Conservation (phyloP, 2,329 filamentous ascomycete species). For the Talaromyces sp. region DNA sequence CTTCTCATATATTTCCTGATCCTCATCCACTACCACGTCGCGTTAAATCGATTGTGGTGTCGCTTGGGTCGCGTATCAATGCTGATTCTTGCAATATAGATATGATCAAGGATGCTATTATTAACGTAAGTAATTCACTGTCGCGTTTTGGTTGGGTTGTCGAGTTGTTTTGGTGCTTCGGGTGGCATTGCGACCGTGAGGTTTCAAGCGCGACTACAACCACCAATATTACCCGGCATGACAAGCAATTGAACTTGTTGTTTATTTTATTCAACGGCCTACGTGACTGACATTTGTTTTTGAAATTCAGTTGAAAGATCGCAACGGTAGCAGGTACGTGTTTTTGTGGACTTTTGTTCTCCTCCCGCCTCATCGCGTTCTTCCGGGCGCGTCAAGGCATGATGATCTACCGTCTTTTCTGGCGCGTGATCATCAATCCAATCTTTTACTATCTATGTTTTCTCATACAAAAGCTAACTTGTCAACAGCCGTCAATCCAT, state of each 20-base stretch:
- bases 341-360: slow-evolving; percentile 8
- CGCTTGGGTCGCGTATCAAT: slow-evolving; percentile 51
- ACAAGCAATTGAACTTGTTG: neutral
- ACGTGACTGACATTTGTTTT: slow-evolving; percentile 16
- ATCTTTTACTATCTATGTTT: neutral
- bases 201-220: slow-evolving; percentile 19
- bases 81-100: slow-evolving; percentile 56
- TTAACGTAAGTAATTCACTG: slow-evolving; percentile 61
- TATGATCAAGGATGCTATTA: slow-evolving; percentile 71
- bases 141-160: slow-evolving; percentile 39
- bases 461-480: slow-evolving; percentile 19
- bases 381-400: slow-evolving; percentile 22
- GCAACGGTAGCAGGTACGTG: slow-evolving; percentile 66
- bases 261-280: neutral
- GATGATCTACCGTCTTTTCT: neutral
- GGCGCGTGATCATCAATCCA: neutral
- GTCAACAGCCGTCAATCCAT: slow-evolving; percentile 62
- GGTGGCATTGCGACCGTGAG: slow-evolving; percentile 28
- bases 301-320: slow-evolving; percentile 62
- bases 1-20: slow-evolving; percentile 35
- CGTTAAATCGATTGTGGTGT: slow-evolving; percentile 36
- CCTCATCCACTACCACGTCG: slow-evolving; percentile 47
- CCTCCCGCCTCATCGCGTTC: neutral
- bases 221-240: neutral
- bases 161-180: slow-evolving; percentile 9